Evolutionary conservation across 768 basidiomycete species (phyloP).

Genomic region (Phanerodontia chrysosporium): DNA sequence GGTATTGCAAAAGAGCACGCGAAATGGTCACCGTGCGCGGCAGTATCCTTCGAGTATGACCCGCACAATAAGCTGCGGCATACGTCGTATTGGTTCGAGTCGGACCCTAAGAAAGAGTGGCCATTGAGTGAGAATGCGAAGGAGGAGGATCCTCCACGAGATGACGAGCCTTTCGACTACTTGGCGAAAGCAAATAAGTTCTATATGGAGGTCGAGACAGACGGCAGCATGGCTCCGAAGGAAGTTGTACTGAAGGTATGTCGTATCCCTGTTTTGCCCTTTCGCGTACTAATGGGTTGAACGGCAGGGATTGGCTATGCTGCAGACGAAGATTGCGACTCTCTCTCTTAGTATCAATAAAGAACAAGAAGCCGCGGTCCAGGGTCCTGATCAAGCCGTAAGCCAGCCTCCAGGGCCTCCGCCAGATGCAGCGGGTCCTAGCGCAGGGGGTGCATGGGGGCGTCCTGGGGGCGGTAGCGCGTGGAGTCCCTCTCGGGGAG

Average conservation of each 20-base stretch:
- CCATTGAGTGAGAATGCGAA: slow-evolving; percentile 82
- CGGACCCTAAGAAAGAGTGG: slow-evolving; percentile 81
- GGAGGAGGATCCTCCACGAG: slow-evolving; percentile 76
- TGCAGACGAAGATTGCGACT: slow-evolving; percentile 78
- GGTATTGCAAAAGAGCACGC: slow-evolving; percentile 98
- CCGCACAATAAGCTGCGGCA: slow-evolving; percentile 96
- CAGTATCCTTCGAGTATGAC: slow-evolving; percentile 96
- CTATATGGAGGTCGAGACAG: slow-evolving; percentile 93
- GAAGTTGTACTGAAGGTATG: slow-evolving; percentile 84
- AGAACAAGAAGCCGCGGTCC: slow-evolving; percentile 31
- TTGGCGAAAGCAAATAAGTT: slow-evolving; percentile 85
- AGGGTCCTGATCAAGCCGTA: not conserved
- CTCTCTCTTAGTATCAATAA: slow-evolving; percentile 69
- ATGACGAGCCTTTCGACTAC: slow-evolving; percentile 84
- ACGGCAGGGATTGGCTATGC: slow-evolving; percentile 65
- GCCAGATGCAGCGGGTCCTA: not conserved
- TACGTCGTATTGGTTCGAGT: slow-evolving; percentile 93
- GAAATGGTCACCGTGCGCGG: slow-evolving; percentile 97
- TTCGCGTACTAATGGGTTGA: not conserved
- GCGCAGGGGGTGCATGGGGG: slow-evolving; percentile 7
- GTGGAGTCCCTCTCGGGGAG: slow-evolving; percentile 7
- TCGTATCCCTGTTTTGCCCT: not conserved
- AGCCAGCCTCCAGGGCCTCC: not conserved
- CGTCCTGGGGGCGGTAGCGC: slow-evolving; percentile 4
- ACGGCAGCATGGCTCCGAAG: slow-evolving; percentile 83